Base-by-base conservation (phyloP, 2,329 filamentous ascomycete genomes). In the Fusarium nygamai region DNA sequence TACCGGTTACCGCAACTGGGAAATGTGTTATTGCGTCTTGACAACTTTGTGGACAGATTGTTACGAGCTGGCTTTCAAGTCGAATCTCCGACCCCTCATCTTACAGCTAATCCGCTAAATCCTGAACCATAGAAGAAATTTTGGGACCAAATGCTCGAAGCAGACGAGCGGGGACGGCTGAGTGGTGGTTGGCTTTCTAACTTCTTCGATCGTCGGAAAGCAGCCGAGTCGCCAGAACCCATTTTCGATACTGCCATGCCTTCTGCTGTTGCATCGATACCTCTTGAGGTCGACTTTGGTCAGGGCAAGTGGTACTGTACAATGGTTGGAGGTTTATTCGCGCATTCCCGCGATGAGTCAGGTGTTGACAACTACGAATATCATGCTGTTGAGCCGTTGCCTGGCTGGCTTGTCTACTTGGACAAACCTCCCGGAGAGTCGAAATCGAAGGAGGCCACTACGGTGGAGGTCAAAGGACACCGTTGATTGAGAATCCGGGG, bases 301-400 rank as follows among this genome's bases (percentile, higher is more conserved):
- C 11, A 29, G 12, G 20, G 14, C 5, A 3, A 8, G 8, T 22
- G 5, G 20, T 6, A n/a, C 4, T 50, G 20, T 22, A 48, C 46
- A 31, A 16, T 48, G 13, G 6, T 48, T 22, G 46, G 46, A 17
- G 46, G 46, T 22, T 31, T 48, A 22, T 13, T 22, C 6, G 46
- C 13, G 20, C 6, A 31, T 31, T 17, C 20, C 9, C 4, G 8
- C 4, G 29, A 22, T 0, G 6, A 1, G 8, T 29, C 44, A 29
- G 13, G 29, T n/a, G n/a, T n/a, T n/a, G n/a, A n/a, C n/a, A n/a
- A n/a, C n/a, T n/a, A n/a, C n/a, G n/a, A n/a, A n/a, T n/a, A n/a
- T n/a, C n/a, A n/a, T n/a, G n/a, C n/a, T n/a, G n/a, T n/a, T n/a
- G n/a, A n/a, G n/a, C 33, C 33, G 13, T 7, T 34, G 16, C 9